Conservation (phyloP, 441 rosid species). For the Melastoma candidum region DNA sequence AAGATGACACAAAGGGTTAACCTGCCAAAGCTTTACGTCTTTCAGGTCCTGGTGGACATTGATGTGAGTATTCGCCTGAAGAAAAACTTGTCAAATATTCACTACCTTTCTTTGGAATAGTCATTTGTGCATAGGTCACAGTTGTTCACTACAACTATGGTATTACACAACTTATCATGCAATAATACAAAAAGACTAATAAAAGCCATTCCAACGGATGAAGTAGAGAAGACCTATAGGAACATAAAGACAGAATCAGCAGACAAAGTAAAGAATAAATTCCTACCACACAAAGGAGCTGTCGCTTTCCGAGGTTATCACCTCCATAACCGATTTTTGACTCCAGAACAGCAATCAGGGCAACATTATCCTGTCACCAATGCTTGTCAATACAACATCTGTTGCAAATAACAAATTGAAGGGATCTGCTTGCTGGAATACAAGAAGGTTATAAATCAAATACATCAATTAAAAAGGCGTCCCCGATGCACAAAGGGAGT, state of each 20-base stretch:
- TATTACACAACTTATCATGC: too few relatives aligned
- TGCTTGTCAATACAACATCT: background rate
- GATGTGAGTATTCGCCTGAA: conserved; percentile 28
- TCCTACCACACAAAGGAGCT: conserved; percentile 20
- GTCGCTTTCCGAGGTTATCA: conserved; percentile 17
- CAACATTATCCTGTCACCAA: conserved; percentile 24
- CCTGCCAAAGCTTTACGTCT: conserved; percentile 28
- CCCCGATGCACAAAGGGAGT: too few relatives aligned
- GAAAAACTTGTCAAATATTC: background rate
- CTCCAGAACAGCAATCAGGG: conserved; percentile 26
- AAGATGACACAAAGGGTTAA: background rate
- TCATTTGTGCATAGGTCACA: too few relatives aligned
- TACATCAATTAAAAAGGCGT: too few relatives aligned
- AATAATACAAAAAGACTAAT: background rate
- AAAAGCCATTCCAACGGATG: background rate
- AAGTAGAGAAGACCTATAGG: background rate
- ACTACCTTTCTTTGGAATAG: too few relatives aligned
- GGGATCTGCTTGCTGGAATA: background rate
- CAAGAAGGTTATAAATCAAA: background rate
- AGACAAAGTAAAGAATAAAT: background rate
- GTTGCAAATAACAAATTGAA: background rate
- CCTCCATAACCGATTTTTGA: conserved; percentile 15
- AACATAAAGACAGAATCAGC: background rate
- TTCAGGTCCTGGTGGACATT: conserved; percentile 13
- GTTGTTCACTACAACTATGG: too few relatives aligned